Base-by-base conservation (phyloP, 495 filamentous ascomycete genomes). In the Acidomyces sp. region DNA sequence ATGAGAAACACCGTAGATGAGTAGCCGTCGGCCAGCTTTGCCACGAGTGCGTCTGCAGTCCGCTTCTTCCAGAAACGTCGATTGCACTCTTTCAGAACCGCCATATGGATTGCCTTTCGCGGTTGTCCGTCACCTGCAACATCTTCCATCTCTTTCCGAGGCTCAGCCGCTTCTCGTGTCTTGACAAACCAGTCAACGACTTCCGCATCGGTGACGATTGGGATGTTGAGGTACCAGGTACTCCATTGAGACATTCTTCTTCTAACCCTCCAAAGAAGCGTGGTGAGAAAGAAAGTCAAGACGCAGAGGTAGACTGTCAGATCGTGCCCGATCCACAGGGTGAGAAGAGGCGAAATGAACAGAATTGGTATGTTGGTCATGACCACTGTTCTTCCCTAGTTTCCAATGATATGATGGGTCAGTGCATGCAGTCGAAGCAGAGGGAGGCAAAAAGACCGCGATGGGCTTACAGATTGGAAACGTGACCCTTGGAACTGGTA, bases 1-100 rank as follows among this genome's bases (percentile, higher is more conserved):
- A 77, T 57, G 12, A 77, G 59, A 31, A 76, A 75, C 34, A 71
- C 58, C n/a, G 71, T 76, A 0, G 71, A 62, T 25, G 68, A 64
- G 62, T 69, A 75, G 35, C 72, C 66, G 4, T 55, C 53, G 12
- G 67, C 64, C 36, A 77, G 58, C 38, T 67, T 56, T 10, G 55
- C 53, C 15, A 77, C 65, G 5, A 75, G 46, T 6, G 48, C 40
- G 46, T 72, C 69, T 3, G 55, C 54, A 13, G 60, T 66, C 4
- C 62, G 17, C 27, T 58, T 64, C 9, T 51, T 42, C 51, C 66
- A 69, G 22, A 65, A 57, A 2, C 60, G 45, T 12, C 67, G 66
- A 1, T 53, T 48, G 4, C 54, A 60, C 48, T 75, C 70, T 11
- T 57, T 49, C 20, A 58, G 37, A 3, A 76, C 61, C 17, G 66